These are phyloP conservation scores for Fusarium proliferatum DNA, from an alignment of 2,329 filamentous ascomycete species.

Conservation along the genomic window DNA sequence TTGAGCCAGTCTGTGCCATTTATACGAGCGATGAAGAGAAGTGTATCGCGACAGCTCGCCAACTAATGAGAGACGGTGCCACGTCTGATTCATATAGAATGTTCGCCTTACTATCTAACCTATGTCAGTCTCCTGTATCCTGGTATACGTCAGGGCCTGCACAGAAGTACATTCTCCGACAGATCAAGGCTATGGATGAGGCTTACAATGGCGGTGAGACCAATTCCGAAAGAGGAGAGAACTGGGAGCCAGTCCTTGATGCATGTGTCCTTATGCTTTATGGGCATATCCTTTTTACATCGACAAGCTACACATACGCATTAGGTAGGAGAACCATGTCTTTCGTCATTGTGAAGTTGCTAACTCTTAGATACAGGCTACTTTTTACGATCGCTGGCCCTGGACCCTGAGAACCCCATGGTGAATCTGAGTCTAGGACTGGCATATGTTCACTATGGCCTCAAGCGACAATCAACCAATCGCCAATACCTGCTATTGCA, in stretches of 20 bases:
- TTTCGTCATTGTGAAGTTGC: not conserved
- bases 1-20: constrained; percentile 78
- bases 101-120: constrained; percentile 80
- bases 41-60: constrained; percentile 78
- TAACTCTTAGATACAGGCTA: constrained; percentile 65
- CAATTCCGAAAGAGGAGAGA: not conserved
- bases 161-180: constrained; percentile 91
- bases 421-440: constrained; percentile 85
- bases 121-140: constrained; percentile 77
- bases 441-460: constrained; percentile 86
- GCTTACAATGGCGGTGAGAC: constrained; percentile 52
- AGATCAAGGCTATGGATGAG: constrained; percentile 90
- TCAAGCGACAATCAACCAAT: constrained; percentile 92
- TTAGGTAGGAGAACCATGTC: constrained; percentile 66
- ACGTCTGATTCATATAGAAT: constrained; percentile 88
- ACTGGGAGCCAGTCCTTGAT: constrained; percentile 64
- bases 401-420: constrained; percentile 81
- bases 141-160: constrained; percentile 85
- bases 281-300: constrained; percentile 87
- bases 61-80: constrained; percentile 84
- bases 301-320: constrained; percentile 84
- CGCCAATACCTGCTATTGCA: constrained; percentile 88
- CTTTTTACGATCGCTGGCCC: constrained; percentile 80
- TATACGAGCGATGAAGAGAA: constrained; percentile 82
- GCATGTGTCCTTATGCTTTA: constrained; percentile 87